phyloP scores from a whole-genome alignment of 1,139 yeast genomes.

The Blastobotrys petasosporus region DNA sequence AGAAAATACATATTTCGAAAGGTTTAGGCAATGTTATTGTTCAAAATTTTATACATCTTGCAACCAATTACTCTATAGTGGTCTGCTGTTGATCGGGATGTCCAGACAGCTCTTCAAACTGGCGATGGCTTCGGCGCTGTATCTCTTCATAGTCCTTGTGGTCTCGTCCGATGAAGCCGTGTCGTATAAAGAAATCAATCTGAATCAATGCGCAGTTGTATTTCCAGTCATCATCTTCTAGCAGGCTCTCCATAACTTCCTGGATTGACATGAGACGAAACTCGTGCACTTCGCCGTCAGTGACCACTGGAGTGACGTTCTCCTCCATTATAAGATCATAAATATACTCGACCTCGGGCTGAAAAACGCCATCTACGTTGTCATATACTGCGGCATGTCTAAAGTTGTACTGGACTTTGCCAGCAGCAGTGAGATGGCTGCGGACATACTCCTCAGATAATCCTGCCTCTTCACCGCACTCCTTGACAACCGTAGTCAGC shows the following conservation, averaged over 20 bases:
- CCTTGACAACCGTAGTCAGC: slow-evolving; percentile 74
- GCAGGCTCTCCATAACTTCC: slow-evolving; percentile 38
- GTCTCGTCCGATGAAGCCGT: slow-evolving; percentile 59
- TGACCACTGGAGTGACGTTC: slow-evolving; percentile 57
- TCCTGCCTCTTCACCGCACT: slow-evolving; percentile 89
- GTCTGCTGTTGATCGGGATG: no score
- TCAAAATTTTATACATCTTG: no score
- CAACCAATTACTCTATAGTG: no score
- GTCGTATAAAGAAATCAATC: slow-evolving; percentile 78
- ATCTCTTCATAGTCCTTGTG: slow-evolving; percentile 61
- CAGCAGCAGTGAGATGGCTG: slow-evolving; percentile 45
- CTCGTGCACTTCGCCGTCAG: slow-evolving; percentile 79
- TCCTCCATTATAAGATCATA: slow-evolving; percentile 62
- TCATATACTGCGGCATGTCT: slow-evolving; percentile 27
- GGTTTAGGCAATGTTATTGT: no score
- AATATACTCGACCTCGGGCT: slow-evolving; percentile 82
- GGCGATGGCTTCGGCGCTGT: slow-evolving; percentile 55
- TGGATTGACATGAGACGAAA: slow-evolving; percentile 58
- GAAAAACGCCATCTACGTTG: slow-evolving; percentile 51
- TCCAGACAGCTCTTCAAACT: slow-evolving; percentile 27
- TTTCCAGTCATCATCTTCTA: slow-evolving; percentile 61
- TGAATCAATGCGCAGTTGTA: slow-evolving; percentile 81
- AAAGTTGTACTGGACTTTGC: slow-evolving; percentile 55
- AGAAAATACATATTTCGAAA: no score
- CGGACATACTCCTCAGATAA: slow-evolving; percentile 48